A percentile compares a stretch with the other conserved stretches of the same genome.
These are phyloP conservation scores for Trichosporon asahii DNA, from an alignment of 1,284 basidiomycete species.

Conservation along the genomic window DNA sequence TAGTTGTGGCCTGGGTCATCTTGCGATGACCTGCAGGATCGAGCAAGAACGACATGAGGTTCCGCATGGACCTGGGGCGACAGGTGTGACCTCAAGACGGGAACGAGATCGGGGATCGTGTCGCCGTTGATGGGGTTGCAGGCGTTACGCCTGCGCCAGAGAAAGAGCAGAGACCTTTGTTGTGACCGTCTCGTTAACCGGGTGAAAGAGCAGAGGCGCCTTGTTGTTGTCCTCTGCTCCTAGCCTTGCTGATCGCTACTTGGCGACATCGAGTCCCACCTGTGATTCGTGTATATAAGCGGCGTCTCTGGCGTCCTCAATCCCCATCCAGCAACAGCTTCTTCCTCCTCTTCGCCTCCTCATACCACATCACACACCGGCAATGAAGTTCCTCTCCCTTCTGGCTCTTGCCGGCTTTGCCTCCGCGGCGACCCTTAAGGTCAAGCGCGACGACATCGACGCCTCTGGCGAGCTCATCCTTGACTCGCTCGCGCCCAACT, in stretches of 20 bases:
- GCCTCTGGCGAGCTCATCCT: background rate
- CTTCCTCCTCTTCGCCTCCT: background rate
- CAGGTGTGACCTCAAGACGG: background rate
- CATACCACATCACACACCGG: background rate
- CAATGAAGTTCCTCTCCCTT: background rate
- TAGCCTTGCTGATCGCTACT: background rate
- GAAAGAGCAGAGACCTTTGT: too few species aligned
- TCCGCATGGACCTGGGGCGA: too few species aligned
- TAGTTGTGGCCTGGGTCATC: too few species aligned
- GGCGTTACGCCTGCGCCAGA: background rate
- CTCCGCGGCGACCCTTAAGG: background rate
- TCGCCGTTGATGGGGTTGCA: background rate
- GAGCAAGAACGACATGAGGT: too few species aligned
- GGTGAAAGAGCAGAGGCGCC: background rate
- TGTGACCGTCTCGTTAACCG: too few species aligned
- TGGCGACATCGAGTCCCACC: background rate
- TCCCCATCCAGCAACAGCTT: background rate
- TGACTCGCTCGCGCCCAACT: background rate
- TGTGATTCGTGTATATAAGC: background rate
- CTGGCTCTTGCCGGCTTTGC: background rate
- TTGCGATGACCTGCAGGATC: too few species aligned
- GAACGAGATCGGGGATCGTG: background rate
- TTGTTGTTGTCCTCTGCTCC: background rate
- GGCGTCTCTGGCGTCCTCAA: background rate
- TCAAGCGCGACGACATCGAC: slow-evolving; percentile 9